Percentiles rank a stretch among this genome's conserved stretches.
Conservation (phyloP, 2,329 filamentous ascomycete genomes). For the Fusarium falciforme region DNA sequence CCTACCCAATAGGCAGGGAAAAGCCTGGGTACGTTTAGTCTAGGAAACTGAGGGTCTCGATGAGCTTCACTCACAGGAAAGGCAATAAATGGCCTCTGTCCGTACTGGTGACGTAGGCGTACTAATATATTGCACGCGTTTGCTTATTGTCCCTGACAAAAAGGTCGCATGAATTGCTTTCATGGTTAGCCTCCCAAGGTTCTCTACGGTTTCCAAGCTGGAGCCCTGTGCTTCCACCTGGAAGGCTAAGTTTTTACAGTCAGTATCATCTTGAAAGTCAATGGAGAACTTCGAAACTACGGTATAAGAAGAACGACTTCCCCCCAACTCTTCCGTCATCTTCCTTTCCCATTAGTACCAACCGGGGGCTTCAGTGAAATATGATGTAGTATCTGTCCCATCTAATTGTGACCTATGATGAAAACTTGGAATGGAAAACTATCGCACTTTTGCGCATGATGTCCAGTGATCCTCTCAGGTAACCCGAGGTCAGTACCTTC, state of each 20-base stretch:
- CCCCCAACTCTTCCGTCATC: background rate
- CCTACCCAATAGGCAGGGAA: background rate
- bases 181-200: background rate
- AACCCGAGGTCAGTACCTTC: background rate
- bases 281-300: background rate
- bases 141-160: background rate
- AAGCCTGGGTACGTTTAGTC: background rate
- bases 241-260: background rate
- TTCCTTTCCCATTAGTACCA: background rate
- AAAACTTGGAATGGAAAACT: background rate
- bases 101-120: background rate
- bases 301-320: background rate
- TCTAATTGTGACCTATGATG: background rate
- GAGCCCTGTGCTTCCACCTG: background rate
- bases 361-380: background rate
- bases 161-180: background rate
- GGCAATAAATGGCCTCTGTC: background rate
- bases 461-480: background rate
- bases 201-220: background rate
- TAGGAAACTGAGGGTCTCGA: background rate
- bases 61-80: background rate
- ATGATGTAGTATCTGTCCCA: background rate
- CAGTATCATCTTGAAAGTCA: background rate
- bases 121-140: background rate
- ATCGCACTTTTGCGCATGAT: background rate